Evolutionary conservation across 2,329 filamentous ascomycete genomes (phyloP), one percentile per base, ranked within the genome.

Genomic region (Colletotrichum higginsianum): DNA sequence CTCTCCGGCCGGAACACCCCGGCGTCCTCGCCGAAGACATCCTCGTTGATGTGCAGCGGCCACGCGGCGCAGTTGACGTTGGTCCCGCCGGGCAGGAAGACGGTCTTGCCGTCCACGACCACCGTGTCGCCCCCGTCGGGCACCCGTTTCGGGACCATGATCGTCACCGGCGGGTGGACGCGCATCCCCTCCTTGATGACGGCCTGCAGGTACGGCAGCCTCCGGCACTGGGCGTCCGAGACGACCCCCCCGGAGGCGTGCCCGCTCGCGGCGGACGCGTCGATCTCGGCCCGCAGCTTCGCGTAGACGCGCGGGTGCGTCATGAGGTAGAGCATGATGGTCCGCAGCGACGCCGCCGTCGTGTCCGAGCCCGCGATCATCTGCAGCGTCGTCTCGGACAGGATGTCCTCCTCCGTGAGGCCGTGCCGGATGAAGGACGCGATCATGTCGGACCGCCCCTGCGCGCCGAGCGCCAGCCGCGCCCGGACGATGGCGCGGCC

Each of bases 141-240:
- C 16, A 83, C 79, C 38, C 80, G 72, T 53, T 83, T 82, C 23
- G 80, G 75, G 75, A 83, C 80, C 26, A 81, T 75, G 0, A 80
- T 80, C 0, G 79, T 79, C 7, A 76, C 70, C 0, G 88, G 87
- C 0, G 88, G 88, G 11, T 86, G 85, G 69, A 90, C 80, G 4
- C 88, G 86, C 81, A 90, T 85, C 2, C 85, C 84, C 76, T 90
- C 88, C 53, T 86, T 87, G 13, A 90, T 80, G 61, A 88, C 88
- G 1, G 88, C 88, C 77, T 89, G 88, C 75, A 90, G 83, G 77
- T 89, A 90, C 0, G 84, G 79, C 7, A 90, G 79, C 12, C 75
- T 77, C 74, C 89, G 86, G 1, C 83, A 80, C 74, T 89, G 81
- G 2, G 75, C 75, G 83, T 86, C 88, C 5, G 76, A 78, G 40